A percentile compares a stretch with the other conserved stretches of the same genome.
Conservation (phyloP, 1,284 basidiomycete genomes). For the Xerocomus amazonicus region DNA sequence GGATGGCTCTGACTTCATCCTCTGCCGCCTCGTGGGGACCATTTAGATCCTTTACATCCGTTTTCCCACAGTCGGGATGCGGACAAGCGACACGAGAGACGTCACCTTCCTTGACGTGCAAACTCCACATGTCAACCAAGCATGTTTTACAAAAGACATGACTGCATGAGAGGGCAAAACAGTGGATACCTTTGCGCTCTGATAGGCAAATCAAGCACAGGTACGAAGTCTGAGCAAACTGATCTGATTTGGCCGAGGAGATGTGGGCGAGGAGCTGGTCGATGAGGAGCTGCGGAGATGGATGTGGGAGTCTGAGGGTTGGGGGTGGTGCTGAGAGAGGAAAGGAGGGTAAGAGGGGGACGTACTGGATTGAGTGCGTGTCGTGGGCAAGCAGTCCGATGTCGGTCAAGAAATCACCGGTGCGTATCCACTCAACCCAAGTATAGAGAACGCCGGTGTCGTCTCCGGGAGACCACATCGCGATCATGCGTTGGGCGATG, state of each 20-base stretch:
- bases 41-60: constrained; percentile 27
- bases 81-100: constrained; percentile 69
- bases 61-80: constrained; percentile 69
- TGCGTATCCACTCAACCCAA: constrained; percentile 69
- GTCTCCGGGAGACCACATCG: constrained; percentile 59
- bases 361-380: constrained; percentile 42
- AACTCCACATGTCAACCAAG: constrained; percentile 68
- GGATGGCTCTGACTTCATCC: constrained; percentile 67
- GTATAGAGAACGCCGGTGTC: constrained; percentile 57
- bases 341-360: constrained; percentile 9
- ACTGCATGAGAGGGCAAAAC: constrained; percentile 58
- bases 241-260: constrained; percentile 39
- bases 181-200: constrained; percentile 63
- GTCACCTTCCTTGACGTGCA: constrained; percentile 72
- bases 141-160: constrained; percentile 76
- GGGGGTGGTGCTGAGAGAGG: background rate
- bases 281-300: constrained; percentile 50
- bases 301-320: constrained; percentile 48
- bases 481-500: constrained; percentile 41
- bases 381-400: constrained; percentile 35
- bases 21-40: constrained; percentile 52
- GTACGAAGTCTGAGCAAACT: constrained; percentile 61
- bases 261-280: constrained; percentile 50
- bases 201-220: constrained; percentile 69
- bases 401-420: constrained; percentile 53